Percentiles rank a stretch among this genome's conserved stretches.
Evolutionary conservation across 202 grass and related monocot genomes (phyloP).

Genomic region (Musa balbisiana): DNA sequence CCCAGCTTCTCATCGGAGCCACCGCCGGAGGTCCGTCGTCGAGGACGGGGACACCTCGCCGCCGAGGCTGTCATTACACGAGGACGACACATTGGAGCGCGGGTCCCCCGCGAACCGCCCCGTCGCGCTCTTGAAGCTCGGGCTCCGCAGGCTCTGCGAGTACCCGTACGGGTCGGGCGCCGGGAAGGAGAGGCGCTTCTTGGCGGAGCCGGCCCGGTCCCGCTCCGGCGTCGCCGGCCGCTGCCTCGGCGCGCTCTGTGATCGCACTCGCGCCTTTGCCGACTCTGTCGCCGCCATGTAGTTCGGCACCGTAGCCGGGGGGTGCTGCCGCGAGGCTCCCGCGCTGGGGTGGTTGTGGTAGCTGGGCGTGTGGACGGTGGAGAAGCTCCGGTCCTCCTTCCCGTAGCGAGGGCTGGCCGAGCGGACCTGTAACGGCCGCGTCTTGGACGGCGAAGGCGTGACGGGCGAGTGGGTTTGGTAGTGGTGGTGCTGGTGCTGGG

Average conservation of each 20-base stretch:
- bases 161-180: constrained; percentile 36
- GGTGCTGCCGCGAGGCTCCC: constrained; percentile 21
- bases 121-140: constrained; percentile 88
- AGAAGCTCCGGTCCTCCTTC: constrained; percentile 22
- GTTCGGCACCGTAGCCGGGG: constrained; percentile 34
- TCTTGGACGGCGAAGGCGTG: constrained; percentile 74
- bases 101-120: constrained; percentile 66
- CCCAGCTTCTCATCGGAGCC: constrained; percentile 45
- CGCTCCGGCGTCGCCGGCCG: constrained; percentile 59
- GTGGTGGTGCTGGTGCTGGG: constrained; percentile 15
- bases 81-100: constrained; percentile 76
- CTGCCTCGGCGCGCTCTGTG: constrained; percentile 79
- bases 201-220: constrained; percentile 32
- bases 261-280: constrained; percentile 61
- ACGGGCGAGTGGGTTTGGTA: constrained; percentile 28
- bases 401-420: constrained; percentile 69
- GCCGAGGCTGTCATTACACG: constrained; percentile 67
- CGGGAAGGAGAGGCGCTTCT: constrained; percentile 90
- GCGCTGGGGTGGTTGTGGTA: constrained; percentile 33
- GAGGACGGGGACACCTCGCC: constrained; percentile 64
- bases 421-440: constrained; percentile 39
- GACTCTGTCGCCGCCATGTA: constrained; percentile 83
- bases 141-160: constrained; percentile 59
- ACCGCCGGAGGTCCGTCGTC: constrained; percentile 68
- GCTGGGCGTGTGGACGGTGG: constrained; percentile 30